Percentiles rank a stretch among this genome's conserved stretches.
phyloP scores from a whole-genome alignment of 2,329 filamentous ascomycete genomes.

The Diaporthe vexans region DNA sequence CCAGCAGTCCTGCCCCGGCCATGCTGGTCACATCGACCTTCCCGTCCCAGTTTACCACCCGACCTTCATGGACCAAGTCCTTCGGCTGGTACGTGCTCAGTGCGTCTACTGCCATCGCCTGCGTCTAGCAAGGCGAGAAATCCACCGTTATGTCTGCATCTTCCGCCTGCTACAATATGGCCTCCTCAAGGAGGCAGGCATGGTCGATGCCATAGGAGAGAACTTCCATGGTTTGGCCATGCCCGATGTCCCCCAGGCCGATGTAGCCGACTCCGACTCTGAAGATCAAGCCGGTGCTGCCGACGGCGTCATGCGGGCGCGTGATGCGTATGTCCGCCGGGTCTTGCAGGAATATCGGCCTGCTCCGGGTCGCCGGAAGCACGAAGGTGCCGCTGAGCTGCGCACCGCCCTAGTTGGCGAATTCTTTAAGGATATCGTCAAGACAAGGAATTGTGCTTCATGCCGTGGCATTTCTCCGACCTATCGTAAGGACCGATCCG shows the following conservation, averaged over 20 bases:
- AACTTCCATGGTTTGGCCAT: slow-evolving; percentile 60
- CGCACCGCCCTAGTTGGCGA: slow-evolving; percentile 83
- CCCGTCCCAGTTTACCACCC: slow-evolving; percentile 95
- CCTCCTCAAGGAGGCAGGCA: slow-evolving; percentile 77
- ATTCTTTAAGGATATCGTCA: slow-evolving; percentile 81
- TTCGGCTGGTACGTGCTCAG: slow-evolving; percentile 86
- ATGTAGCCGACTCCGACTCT: slow-evolving; percentile 73
- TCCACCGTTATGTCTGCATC: slow-evolving; percentile 87
- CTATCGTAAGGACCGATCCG: slow-evolving; percentile 90
- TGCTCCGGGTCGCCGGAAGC: slow-evolving; percentile 74
- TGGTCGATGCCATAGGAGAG: slow-evolving; percentile 67
- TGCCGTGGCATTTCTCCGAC: slow-evolving; percentile 80
- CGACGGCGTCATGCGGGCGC: slow-evolving; percentile 66
- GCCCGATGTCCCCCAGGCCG: slow-evolving; percentile 56
- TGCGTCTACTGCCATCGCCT: slow-evolving; percentile 93
- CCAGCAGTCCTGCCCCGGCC: slow-evolving; percentile 87
- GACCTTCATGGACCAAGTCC: slow-evolving; percentile 94
- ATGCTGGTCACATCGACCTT: slow-evolving; percentile 94
- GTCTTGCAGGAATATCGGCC: slow-evolving; percentile 74
- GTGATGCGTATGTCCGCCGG: slow-evolving; percentile 78
- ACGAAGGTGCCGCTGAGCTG: slow-evolving; percentile 84
- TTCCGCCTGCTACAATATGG: slow-evolving; percentile 89
- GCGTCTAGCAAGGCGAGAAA: slow-evolving; percentile 80
- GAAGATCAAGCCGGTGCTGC: slow-evolving; percentile 67
- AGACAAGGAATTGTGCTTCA: slow-evolving; percentile 76